Conservation (phyloP, 371 early-diverging fungal species). For the Mucor plumbeus region DNA sequence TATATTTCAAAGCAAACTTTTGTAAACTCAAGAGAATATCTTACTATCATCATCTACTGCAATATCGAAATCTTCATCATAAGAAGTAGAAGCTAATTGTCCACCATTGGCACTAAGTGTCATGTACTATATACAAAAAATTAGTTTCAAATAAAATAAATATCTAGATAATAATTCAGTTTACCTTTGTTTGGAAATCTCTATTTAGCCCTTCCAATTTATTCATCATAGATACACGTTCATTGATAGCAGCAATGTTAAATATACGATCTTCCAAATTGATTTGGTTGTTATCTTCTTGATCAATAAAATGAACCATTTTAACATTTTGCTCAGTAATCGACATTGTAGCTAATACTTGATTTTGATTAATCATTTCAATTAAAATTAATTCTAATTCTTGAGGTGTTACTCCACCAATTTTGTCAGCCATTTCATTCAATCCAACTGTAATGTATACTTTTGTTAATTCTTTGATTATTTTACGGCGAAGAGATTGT, state of each 20-base stretch:
- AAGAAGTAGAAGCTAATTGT: slow-evolving; percentile 27
- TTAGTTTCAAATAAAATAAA: background rate
- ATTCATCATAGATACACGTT: slow-evolving; percentile 53
- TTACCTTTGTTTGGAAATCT: slow-evolving; percentile 60
- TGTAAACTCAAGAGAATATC: slow-evolving; percentile 19
- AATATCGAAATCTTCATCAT: slow-evolving; percentile 49
- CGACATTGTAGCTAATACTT: slow-evolving; percentile 68
- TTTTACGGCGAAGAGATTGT: slow-evolving; percentile 58
- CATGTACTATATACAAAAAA: slow-evolving; percentile 40
- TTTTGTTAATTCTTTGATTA: slow-evolving; percentile 73
- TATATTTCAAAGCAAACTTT: background rate
- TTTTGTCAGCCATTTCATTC: slow-evolving; percentile 67
- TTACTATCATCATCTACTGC: slow-evolving; percentile 43
- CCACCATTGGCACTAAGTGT: slow-evolving; percentile 38
- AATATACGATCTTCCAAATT: slow-evolving; percentile 55
- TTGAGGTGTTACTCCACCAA: slow-evolving; percentile 29
- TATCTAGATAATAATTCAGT: background rate
- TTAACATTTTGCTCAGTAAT: slow-evolving; percentile 41
- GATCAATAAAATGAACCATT: slow-evolving; percentile 74
- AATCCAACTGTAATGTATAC: slow-evolving; percentile 80
- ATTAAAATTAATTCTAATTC: slow-evolving; percentile 54
- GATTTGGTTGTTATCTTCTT: slow-evolving; percentile 54
- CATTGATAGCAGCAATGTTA: slow-evolving; percentile 44
- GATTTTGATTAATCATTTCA: slow-evolving; percentile 63
- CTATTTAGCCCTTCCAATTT: slow-evolving; percentile 51